Base-by-base conservation (phyloP, 768 basidiomycete genomes). In the Pulveroboletus sp. region DNA sequence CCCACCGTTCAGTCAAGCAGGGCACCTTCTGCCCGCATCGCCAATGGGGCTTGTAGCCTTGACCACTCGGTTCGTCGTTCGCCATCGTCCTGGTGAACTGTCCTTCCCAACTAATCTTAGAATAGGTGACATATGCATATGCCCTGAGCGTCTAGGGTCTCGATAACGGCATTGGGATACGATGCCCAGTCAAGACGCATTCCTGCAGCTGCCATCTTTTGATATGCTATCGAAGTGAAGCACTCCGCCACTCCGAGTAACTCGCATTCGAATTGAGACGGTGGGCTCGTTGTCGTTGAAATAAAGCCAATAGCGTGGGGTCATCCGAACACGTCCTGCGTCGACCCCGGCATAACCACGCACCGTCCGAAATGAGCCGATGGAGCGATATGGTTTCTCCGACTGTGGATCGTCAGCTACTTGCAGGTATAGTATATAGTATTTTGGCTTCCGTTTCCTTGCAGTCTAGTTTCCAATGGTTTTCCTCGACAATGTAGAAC, bases 211-310 rank as follows among this genome's bases (percentile, higher is more conserved):
- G 21, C 21, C 2, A 21, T 21, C 21, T 21, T 21, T 21, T 21
- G 21, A 21, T 4, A 21, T 21, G 62, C 84, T 86, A 62, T 93
- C 92, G 62, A 94, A 89, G 44, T 89, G 80, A 39, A 93, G 59
- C 27, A 90, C 86, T 14, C 82, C 77, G 1, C 89, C 90, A 77
- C 21, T 21, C 21, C 21, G 21, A 21, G 21, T 21, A 21, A 21
- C 76, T 79, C 74, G 9, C 67, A 71, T 65, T 93, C 91, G 39
- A 91, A 87, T 69, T 92, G 93, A 3, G 83, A 86, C 3, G 84
- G 79, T 21, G 80, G 79, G 28, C 24, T 80, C 71, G 10, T 69
- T 62, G 6, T 72, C 63, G 28, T 84, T 82, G 56, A 81, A 89
- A 69, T 86, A 86, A 47, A 88, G 66, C 59, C 78, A 81, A 59